Evolutionary conservation across 306 rosid genomes (phyloP), one percentile per base, ranked within the genome.

Genomic region (Vicia villosa): DNA sequence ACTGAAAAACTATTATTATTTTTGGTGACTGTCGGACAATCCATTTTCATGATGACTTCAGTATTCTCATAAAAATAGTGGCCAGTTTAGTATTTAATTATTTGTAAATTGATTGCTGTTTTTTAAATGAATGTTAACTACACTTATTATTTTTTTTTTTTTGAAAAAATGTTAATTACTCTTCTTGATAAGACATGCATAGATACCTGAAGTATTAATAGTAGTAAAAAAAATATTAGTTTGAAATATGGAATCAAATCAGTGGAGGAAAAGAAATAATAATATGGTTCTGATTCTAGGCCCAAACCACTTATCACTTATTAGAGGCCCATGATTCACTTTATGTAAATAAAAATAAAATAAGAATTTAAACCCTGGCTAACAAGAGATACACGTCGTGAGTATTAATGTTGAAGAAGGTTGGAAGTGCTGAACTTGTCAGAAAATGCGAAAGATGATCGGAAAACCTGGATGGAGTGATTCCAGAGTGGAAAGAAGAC

Each of bases 341-440:
- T 24, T 5, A 56, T 17, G 14, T 20, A 56, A 56, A 55, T 26
- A 24, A 13, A 56, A 26, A 56, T 56, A n/a, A 56, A 56, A 12
- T 28, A 13, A 56, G 11, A 6, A 28, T 56, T 14, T n/a, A 56
- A 56, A 56, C 63, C 63, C 63, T 56, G 28, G 63, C 20, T 56
- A 14, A 7, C 14, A 26, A 56, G 40, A 13, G 40, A 28, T 14
- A 14, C 37, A 26, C 40, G 14, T 17, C 3, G 19, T 14, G 63
- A 26, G 62, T 56, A 26, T 10, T 28, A 10, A 14, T n/a, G 40
- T 56, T 56, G 63, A 56, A 26, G 63, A 56, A 26, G 8, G 38
- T n/a, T 17, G 1, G 19, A 56, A 56, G 38, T 56, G 63, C 63
- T 28, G 63, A 40, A 56, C 63, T 26, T 6, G 63, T 11, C 40